Base-by-base conservation (phyloP, 31 red algal species). In the Odonthalia washingtoniensis region DNA sequence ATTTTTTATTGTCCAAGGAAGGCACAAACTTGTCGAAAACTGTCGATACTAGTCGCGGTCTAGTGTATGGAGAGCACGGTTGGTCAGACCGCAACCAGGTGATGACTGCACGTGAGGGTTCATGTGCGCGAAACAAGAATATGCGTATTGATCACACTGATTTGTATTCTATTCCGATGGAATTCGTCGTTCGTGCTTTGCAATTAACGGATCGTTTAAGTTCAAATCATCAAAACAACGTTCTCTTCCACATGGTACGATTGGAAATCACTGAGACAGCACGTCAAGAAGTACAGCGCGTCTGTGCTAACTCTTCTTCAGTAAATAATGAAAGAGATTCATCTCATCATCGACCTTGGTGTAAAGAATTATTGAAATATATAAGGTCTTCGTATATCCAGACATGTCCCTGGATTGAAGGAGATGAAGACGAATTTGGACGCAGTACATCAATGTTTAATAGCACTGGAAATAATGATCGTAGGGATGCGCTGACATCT, bases 1-100 rank as follows among this genome's bases (percentile, higher is more conserved):
- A 83, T 70, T 42, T 67, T 17, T 70, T 83, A 21, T 21, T 57
- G 9, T 57, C 49, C 21, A 57, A 21, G 21, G 49, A 57, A 21
- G 49, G 49, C 12, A 14, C 49, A 14, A 57, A 57, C 49, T 14
- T 21, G 21, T 9, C 21, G 21, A 57, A 57, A 57, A 9, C 12
- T 57, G 9, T 14, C 49, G 49, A 57, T 57, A 21, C 49, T 9
- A 57, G 12, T 14, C 21, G 49, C 12, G 49, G 49, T 14, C 21
- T 57, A 57, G 21, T 57, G 9, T 14, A 14, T 21, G 49, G 49
- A 9, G 49, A 57, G 12, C 49, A 57, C 21, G 49, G 49, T 14
- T 57, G 49, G 49, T 14, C 9, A 14, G 9, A 21, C 49, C 21
- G 49, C 21, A 57, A 57, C 21, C 12, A 21, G 21, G 9, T 21